Base-by-base conservation (phyloP, 345 rosid species). In the Camelina hispida region DNA sequence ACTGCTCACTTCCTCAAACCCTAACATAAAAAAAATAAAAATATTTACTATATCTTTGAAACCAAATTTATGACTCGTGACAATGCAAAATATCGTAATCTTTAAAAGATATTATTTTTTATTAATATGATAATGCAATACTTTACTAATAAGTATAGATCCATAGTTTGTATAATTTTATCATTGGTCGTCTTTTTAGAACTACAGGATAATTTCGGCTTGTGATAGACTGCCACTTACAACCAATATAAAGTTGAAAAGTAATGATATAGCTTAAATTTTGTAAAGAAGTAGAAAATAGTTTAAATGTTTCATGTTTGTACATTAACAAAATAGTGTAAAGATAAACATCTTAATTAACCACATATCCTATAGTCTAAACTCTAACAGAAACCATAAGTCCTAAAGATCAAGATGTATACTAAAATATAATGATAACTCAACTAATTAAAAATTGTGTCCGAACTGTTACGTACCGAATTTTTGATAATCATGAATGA, bases 1-100 rank as follows among this genome's bases (percentile, higher is more conserved):
- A 40, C 30, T 68, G 68, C 66, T 79, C 10, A 80, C 90, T 28
- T 80, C 83, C 9, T 87, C 92, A 44, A 87, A 91, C 2, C 79
- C 98, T 62, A 52, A n/a, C 63, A 75, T 50, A 10, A 44, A 58
- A 48, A 64, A 64, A 4, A n/a, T 13, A 35, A 12, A 10, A 18
- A 25, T 12, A 37, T 16, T 20, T 6, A 54, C 40, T 25, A 14
- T 53, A 1, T 53, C 23, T 20, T 54, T 14, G 20, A 28, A 55
- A 62, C 35, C 48, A 22, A 55, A 42, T 4, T 15, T 15, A 68
- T 68, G 1, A 72, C 53, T 62, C 7, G 7, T 28, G 52, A 10
- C 14, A 61, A 50, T 8, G 20, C 30, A 63, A 44, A 23, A 20
- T 3, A 13, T 12, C 16, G 8, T 2, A 38, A 38, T 18, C 16